Base-by-base conservation (phyloP, 2,329 filamentous ascomycete species). In the Colletotrichum camelliae region DNA sequence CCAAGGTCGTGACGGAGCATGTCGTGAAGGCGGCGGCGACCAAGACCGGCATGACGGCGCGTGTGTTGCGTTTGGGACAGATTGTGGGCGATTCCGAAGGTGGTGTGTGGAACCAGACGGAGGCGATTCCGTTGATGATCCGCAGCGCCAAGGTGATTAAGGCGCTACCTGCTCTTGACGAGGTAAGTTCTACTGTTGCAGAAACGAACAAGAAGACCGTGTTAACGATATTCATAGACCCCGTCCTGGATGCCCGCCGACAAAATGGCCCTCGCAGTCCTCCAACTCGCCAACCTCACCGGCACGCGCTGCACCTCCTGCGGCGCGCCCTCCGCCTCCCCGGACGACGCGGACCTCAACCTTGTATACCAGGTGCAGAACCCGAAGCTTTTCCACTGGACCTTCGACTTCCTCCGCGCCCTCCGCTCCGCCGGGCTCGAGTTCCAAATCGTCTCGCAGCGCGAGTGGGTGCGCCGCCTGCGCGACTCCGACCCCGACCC, bases 341-440 rank as follows among this genome's bases (percentile, higher is more conserved):
- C 29, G 9, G 76, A 71, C 21, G 78, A 81, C 24, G 60, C 39
- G 7, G 73, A 75, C 15, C 21, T 66, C 3, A 78, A 81, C 4
- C 78, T 84, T 0, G 84, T 91, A 18, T 90, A 88, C 74, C 89
- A 92, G 73, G 82, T 93, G 10, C 84, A 89, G n/a, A 91, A 91
- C 74, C 86, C 86, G 0, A 81, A 77, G 8, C 81, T 83, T 1
- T 87, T 90, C 77, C 84, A 87, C 35, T 92, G 89, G 89, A 89
- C 88, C 0, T 73, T 83, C 0, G 87, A 91, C 67, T 81, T 93
- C 4, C 84, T 92, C 0, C 90, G 90, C 3, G 85, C 86, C 5
- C 81, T 92, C 9, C 81, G 80, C n/a, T 79, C 81, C 0, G 84
- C 87, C 0, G 88, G 88, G 0, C 79, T 91, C 7, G 74, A 83